These are phyloP conservation scores for Suhomyces sp. DNA, from an alignment of 805 yeast species.

Conservation along the genomic window DNA sequence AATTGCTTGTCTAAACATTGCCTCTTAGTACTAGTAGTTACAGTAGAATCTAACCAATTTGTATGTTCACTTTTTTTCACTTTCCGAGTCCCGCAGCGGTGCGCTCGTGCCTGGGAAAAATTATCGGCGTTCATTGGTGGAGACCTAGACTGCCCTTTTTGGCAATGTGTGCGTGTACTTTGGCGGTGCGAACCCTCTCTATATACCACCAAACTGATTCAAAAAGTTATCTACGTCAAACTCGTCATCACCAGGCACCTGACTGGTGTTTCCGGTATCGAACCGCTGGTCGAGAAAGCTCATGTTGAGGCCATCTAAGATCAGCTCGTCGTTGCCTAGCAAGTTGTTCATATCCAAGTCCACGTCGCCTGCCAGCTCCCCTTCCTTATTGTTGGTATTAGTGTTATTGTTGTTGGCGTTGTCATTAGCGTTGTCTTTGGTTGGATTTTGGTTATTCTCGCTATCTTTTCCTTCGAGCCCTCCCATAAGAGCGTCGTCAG, in stretches of 20 bases:
- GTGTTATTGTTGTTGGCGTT: constrained; percentile 5
- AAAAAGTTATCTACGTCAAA: constrained; percentile 45
- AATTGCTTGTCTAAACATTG: constrained; percentile 62
- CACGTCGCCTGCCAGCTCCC: constrained; percentile 5
- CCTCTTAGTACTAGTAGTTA: not conserved
- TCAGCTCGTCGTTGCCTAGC: constrained; percentile 37
- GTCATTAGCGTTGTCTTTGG: constrained; percentile 1
- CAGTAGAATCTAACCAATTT: not conserved
- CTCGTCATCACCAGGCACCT: constrained; percentile 33
- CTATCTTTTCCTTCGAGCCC: not conserved
- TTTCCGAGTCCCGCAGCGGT: constrained; percentile 4
- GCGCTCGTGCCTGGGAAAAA: constrained; percentile 7
- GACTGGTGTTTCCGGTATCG: constrained; percentile 19
- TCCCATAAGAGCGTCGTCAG: constrained; percentile 10
- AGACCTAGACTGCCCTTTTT: constrained; percentile 24
- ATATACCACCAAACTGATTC: constrained; percentile 36
- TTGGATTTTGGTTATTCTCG: not conserved
- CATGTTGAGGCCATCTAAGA: constrained; percentile 44
- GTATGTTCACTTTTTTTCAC: constrained; percentile 7
- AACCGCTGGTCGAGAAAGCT: constrained; percentile 34
- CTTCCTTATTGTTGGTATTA: not conserved
- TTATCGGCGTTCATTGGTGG: constrained; percentile 33
- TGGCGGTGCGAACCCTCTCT: not conserved
- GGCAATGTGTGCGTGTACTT: constrained; percentile 15
- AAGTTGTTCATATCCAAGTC: constrained; percentile 35